Evolutionary conservation across 768 basidiomycete species (phyloP).

Genomic region (Clitopilus hobsonii): DNA sequence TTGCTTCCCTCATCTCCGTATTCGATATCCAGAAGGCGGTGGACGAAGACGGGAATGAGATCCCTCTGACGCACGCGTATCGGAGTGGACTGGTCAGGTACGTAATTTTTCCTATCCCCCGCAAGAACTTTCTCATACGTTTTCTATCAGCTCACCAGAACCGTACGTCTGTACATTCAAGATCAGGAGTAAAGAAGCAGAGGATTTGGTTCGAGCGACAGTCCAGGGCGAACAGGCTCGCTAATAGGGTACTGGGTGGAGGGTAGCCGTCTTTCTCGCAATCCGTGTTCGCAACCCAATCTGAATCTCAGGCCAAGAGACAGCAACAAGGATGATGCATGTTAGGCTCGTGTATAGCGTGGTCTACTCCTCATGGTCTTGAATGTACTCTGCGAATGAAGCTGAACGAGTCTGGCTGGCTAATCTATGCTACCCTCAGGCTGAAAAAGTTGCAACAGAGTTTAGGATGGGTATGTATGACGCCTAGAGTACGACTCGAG

Average conservation of each 20-base stretch:
- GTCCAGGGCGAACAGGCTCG: background rate
- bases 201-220: slow-evolving; percentile 12
- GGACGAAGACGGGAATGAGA: slow-evolving; percentile 12
- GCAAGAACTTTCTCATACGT: slow-evolving; percentile 1
- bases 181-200: slow-evolving; percentile 19
- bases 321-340: too few species aligned
- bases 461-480: too few species aligned
- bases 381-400: too few species aligned
- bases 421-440: too few species aligned
- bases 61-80: slow-evolving; percentile 10
- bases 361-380: too few species aligned
- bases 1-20: slow-evolving; percentile 23
- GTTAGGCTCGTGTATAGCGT: too few species aligned
- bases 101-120: background rate
- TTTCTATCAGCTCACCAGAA: slow-evolving; percentile 10
- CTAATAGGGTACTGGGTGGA: background rate
- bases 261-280: too few species aligned
- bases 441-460: too few species aligned
- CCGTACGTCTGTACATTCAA: slow-evolving; percentile 24
- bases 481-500: too few species aligned
- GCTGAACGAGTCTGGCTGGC: too few species aligned
- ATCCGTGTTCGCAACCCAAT: too few species aligned
- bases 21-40: slow-evolving; percentile 21
- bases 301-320: too few species aligned
- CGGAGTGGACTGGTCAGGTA: background rate